phyloP scores from a whole-genome alignment of 2,329 filamentous ascomycete species.

The Aspergillus pseudoglaucus region DNA sequence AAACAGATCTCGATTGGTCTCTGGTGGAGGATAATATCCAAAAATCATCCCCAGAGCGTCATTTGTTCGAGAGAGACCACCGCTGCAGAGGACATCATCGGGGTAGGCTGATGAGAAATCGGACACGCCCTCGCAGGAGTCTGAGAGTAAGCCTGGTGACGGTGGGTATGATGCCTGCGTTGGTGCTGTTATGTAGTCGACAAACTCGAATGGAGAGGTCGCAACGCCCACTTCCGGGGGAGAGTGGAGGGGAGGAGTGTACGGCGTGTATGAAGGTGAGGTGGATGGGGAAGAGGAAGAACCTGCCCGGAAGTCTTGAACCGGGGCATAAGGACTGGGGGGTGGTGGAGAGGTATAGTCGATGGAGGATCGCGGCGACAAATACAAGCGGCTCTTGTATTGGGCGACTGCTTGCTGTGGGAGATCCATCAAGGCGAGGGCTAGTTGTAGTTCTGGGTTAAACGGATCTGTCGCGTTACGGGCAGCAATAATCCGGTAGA shows the following conservation, averaged over 20 bases:
- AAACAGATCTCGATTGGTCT: conserved; percentile 18
- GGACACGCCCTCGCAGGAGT: conserved; percentile 27
- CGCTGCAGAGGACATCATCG: conserved; percentile 27
- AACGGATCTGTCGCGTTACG: conserved; percentile 57
- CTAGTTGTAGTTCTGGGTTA: conserved; percentile 54
- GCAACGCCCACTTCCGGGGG: conserved; percentile 33
- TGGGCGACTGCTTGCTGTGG: conserved; percentile 63
- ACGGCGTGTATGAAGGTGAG: conserved; percentile 32
- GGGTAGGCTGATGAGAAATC: conserved; percentile 34
- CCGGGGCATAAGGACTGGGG: conserved; percentile 26
- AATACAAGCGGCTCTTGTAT: conserved; percentile 65
- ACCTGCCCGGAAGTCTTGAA: conserved; percentile 10
- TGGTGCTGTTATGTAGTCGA: conserved; percentile 28
- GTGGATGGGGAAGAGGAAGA: conserved; percentile 32
- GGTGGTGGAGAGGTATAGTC: conserved; percentile 33
- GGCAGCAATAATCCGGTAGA: conserved; percentile 66
- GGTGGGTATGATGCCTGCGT: conserved; percentile 31
- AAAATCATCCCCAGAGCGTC: conserved; percentile 21
- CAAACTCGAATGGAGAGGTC: conserved; percentile 31
- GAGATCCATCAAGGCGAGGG: conserved; percentile 63
- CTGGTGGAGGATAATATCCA: conserved; percentile 26
- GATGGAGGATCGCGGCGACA: conserved; percentile 39
- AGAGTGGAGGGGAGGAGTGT: conserved; percentile 37
- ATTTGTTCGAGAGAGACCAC: conserved; percentile 22
- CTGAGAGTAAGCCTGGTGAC: conserved; percentile 30